Evolutionary conservation across 495 filamentous ascomycete species (phyloP), one percentile per base, ranked within the genome.

Genomic region (Bacidia rubella): DNA sequence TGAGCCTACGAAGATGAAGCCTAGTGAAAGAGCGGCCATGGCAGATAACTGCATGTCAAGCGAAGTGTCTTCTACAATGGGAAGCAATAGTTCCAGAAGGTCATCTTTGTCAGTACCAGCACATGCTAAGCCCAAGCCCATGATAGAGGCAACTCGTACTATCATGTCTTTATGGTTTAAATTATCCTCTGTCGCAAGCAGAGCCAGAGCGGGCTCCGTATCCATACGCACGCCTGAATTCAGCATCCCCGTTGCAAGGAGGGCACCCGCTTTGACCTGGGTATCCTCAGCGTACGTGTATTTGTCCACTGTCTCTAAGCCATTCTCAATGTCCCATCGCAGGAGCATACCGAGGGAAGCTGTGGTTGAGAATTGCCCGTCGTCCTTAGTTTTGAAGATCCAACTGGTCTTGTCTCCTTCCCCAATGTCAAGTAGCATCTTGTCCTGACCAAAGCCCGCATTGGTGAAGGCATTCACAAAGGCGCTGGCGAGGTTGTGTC

Each of bases 321-420:
- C 93, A 52, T 70, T 77, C 54, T 94, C 89, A 51, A 94, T 81
- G 62, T 97, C 93, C 81, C 92, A 90, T 60, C 89, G 79, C 51
- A 92, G 69, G 22, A 99, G 71, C 66, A 90, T 87, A 53, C 92
- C 92, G 52, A 95, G 67, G 2, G 92, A 97, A 7, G 92, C 92
- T 15, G 90, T 85, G 2, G 90, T 95, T 19, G 90, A 95, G 67
- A 95, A 76, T 90, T 93, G 93, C 57, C 90, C 90, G 57, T 95
- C 90, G 32, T 95, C 90, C 68, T 97, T 97, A 11, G 93, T 97
- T 71, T 97, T 99, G 85, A 88, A 97, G 2, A 97, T 85, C 93
- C 93, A 99, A 55, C 82, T 83, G 35, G 83, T 80, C 70, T 92
- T 89, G 55, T 87, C 81, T 45, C 78, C 73, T 43, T 71, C 74